Percentiles rank a stretch among this genome's conserved stretches.
Evolutionary conservation across 1,139 yeast genomes (phyloP).

Genomic region (Geotrichum carabidarum): DNA sequence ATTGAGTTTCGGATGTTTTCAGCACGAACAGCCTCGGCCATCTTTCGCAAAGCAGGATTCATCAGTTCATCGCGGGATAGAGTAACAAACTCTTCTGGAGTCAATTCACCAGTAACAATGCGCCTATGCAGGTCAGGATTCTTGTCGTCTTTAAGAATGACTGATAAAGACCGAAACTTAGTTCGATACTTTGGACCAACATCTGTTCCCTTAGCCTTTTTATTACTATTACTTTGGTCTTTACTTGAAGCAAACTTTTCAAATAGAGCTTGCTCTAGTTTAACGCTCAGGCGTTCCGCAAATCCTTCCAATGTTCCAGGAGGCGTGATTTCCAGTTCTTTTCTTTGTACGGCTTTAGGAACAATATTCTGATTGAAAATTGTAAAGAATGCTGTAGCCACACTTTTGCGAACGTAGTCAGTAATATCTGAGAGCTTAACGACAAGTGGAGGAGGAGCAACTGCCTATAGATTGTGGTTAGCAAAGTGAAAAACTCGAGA

Average conservation of each 20-base stretch:
- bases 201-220: slow-evolving; percentile 31
- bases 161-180: slow-evolving; percentile 49
- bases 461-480: neutral
- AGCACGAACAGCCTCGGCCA: slow-evolving; percentile 67
- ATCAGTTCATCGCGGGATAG: slow-evolving; percentile 61
- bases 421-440: slow-evolving; percentile 6
- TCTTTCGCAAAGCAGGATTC: slow-evolving; percentile 65
- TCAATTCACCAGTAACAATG: slow-evolving; percentile 46
- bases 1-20: slow-evolving; percentile 63
- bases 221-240: slow-evolving; percentile 12
- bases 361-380: slow-evolving; percentile 42
- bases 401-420: slow-evolving; percentile 39
- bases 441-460: neutral
- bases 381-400: slow-evolving; percentile 39
- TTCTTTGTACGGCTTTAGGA: slow-evolving; percentile 38
- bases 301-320: slow-evolving; percentile 43
- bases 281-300: slow-evolving; percentile 40
- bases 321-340: slow-evolving; percentile 30
- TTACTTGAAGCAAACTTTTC: slow-evolving; percentile 36
- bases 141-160: slow-evolving; percentile 51
- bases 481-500: neutral
- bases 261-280: slow-evolving; percentile 42
- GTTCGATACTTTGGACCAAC: slow-evolving; percentile 49
- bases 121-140: slow-evolving; percentile 46
- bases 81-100: slow-evolving; percentile 49